Evolutionary conservation across 2,329 filamentous ascomycete genomes (phyloP).

Genomic region (Epichloe coenophiala): DNA sequence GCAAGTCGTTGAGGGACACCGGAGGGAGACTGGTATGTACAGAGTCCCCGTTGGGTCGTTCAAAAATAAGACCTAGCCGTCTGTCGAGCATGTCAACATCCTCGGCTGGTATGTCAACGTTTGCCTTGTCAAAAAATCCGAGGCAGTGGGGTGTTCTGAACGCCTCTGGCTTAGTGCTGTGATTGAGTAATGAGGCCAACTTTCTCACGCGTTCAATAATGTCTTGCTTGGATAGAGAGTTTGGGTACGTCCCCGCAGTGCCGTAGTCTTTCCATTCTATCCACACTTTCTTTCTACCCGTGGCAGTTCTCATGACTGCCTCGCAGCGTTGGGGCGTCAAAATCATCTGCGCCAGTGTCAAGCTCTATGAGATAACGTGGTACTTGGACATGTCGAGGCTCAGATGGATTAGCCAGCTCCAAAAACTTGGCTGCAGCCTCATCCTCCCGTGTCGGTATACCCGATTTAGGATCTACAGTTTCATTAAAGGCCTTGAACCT

Average conservation of each 20-base stretch:
- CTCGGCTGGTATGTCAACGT: conserved; percentile 19
- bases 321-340: conserved; percentile 25
- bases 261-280: conserved; percentile 39
- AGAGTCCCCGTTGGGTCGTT: conserved; percentile 27
- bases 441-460: conserved; percentile 17
- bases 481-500: conserved; percentile 39
- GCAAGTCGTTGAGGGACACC: conserved; percentile 33
- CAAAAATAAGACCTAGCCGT: conserved; percentile 40
- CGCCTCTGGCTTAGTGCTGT: conserved; percentile 32
- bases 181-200: conserved; percentile 32
- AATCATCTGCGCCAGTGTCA: conserved; percentile 18
- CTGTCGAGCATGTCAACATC: conserved; percentile 27
- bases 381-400: conserved; percentile 20
- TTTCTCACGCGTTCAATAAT: conserved; percentile 32
- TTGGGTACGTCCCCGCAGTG: conserved; percentile 18
- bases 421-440: conserved; percentile 24
- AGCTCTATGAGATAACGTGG: conserved; percentile 22
- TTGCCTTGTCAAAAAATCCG: conserved; percentile 34
- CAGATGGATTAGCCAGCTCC: conserved; percentile 22
- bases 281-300: conserved; percentile 29
- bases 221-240: conserved; percentile 26
- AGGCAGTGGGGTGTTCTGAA: conserved; percentile 38
- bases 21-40: conserved; percentile 26
- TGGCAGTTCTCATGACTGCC: conserved; percentile 21
- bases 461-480: conserved; percentile 25